phyloP scores from a whole-genome alignment of 2,329 filamentous ascomycete genomes.

The Calonectria henricotiae region DNA sequence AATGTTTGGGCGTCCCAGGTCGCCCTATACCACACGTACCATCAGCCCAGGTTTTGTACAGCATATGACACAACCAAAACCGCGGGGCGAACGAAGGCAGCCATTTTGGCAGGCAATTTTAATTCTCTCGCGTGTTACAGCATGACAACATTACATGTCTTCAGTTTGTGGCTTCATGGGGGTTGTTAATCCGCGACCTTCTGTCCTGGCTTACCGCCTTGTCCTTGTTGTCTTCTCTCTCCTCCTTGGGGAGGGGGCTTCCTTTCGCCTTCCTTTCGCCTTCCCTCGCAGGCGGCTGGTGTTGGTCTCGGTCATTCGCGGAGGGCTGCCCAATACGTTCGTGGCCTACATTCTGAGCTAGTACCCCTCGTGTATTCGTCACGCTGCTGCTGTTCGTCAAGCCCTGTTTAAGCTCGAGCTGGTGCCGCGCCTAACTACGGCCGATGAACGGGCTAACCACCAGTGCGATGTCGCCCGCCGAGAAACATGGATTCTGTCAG shows the following conservation, averaged over 20 bases:
- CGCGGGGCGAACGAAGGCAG: not conserved
- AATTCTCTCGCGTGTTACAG: slow-evolving; percentile 1
- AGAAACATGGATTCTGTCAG: slow-evolving; percentile 13
- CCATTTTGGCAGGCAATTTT: slow-evolving; percentile 5
- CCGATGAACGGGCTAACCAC: slow-evolving; percentile 30
- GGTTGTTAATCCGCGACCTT: slow-evolving; percentile 17
- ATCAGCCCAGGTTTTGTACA: slow-evolving; percentile 38
- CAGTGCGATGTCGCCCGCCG: slow-evolving; percentile 26
- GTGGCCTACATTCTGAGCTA: slow-evolving; percentile 13
- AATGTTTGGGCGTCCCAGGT: slow-evolving; percentile 40
- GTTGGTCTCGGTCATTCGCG: slow-evolving; percentile 36
- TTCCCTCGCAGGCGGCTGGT: slow-evolving; percentile 34
- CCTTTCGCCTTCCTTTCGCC: slow-evolving; percentile 20
- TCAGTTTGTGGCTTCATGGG: slow-evolving; percentile 24
- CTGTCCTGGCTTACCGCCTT: slow-evolving; percentile 18
- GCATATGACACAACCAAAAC: slow-evolving; percentile 30
- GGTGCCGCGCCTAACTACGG: slow-evolving; percentile 30
- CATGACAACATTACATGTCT: slow-evolving; percentile 19
- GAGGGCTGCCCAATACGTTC: slow-evolving; percentile 32
- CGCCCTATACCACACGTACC: slow-evolving; percentile 13
- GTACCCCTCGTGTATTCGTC: slow-evolving; percentile 32
- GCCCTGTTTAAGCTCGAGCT: slow-evolving; percentile 35
- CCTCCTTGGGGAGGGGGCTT: slow-evolving; percentile 12
- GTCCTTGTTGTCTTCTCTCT: slow-evolving; percentile 28
- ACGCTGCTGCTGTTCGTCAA: slow-evolving; percentile 27